Base-by-base conservation (phyloP, 2,329 filamentous ascomycete genomes). In the Xylariaceae sp. region DNA sequence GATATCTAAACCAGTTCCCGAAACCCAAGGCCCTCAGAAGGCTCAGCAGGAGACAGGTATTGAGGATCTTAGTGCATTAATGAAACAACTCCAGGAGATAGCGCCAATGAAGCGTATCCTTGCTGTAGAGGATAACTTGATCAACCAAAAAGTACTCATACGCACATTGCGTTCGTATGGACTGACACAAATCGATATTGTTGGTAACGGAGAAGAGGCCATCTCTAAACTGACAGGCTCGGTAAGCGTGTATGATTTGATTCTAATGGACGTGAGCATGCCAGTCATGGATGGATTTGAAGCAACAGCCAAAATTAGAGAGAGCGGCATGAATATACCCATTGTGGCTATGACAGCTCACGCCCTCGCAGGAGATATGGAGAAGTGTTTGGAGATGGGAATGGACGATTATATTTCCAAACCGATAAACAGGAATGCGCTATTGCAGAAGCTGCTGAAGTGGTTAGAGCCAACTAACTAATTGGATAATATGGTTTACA, bases 231-330 rank as follows among this genome's bases (percentile, higher is more conserved):
- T 49, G 13, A 37, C 30, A 15, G n/a, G n/a, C 18, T 29, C 36
- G 13, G 10, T 30, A 6, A 15, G 3, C 26, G 18, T 15, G 16
- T 53, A 53, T 26, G 44, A 53, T 23, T 20, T 53, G 27, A 33
- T 53, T 10, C 15, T 53, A 3, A 53, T 53, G 50, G 50, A 53
- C 16, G 29, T 53, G 8, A 53, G 39, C 32, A 53, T 53, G 50
- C 50, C 50, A 6, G 20, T 53, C 30, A 53, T 53, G 50, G 44
- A 53, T 15, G 50, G 50, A 20, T 49, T 53, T 16, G 50, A 53
- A 24, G 50, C 50, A 6, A 53, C 50, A 20, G 30, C 37, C 10
- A 53, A 44, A 13, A 36, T 53, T 4, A 36, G 50, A 10, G 33
- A 16, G 7, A 39, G 24, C 32, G 50, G 50, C 11, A 39, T 49